Base-by-base conservation (phyloP, 2,329 filamentous ascomycete genomes). In the Alternaria panax region DNA sequence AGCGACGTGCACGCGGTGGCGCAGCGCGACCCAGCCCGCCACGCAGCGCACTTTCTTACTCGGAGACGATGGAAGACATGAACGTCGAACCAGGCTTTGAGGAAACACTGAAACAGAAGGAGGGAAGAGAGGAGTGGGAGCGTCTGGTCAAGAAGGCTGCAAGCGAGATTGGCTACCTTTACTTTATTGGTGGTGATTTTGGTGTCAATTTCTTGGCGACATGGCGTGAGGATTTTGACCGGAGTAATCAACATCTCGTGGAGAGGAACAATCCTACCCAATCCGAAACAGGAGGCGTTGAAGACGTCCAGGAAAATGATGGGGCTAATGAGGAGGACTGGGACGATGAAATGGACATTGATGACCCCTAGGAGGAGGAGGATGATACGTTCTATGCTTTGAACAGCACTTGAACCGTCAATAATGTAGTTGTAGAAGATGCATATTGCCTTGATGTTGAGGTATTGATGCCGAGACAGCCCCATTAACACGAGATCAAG, bases 91-190 rank as follows among this genome's bases (percentile, higher is more conserved):
- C 65, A 0, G 38, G 45, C 6, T 40, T 62, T 40, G 28, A 59
- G 3, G 54, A 68, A 20, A 48, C 28, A 5, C 54, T 64, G 34
- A 58, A 48, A 45, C 22, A 52, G 27, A 45, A 56, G 12, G 69
- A 69, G 40, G 59, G 69, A 25, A 46, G 27, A 1, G 55, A 63
- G 7, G 54, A 64, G 24, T 18, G 64, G 34, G 60, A 66, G 38
- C 59, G 56, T 16, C 27, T 53, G 25, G 52, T 59, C 2, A 50
- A 32, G n/a, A 68, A 61, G 28, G 61, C 63, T 1, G 66, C 61
- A 18, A 47, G 58, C 9, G 64, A 74, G n/a, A 65, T 74, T 14
- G 70, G 73, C 9, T 75, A 70, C 42, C 57, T 75, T 16, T 74
- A 73, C 47, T 70, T 72, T 25, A 63, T 73, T 2, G 72, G 67